Evolutionary conservation across 2,329 filamentous ascomycete species (phyloP).

Genomic region (Fusarium abutilonis): DNA sequence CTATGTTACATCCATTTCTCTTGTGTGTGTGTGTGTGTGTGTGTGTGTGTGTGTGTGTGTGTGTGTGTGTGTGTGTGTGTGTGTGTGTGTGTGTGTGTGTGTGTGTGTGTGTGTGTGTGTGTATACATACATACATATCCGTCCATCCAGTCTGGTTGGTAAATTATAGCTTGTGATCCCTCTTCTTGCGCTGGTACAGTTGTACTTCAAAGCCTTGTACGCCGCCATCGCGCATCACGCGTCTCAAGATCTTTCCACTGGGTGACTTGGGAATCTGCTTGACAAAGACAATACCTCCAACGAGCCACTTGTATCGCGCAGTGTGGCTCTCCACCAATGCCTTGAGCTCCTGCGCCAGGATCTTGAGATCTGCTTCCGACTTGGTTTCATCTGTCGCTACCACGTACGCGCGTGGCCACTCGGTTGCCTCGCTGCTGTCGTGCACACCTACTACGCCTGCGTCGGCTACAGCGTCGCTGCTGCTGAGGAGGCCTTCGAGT

Average conservation of each 20-base stretch:
- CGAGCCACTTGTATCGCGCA: slow-evolving; percentile 72
- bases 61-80: too few relatives aligned
- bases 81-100: too few relatives aligned
- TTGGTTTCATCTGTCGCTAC: slow-evolving; percentile 50
- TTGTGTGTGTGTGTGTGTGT: neutral
- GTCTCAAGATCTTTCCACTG: slow-evolving; percentile 59
- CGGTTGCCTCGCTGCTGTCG: slow-evolving; percentile 65
- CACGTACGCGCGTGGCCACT: slow-evolving; percentile 71
- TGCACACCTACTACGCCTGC: slow-evolving; percentile 71
- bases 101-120: too few relatives aligned
- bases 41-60: too few relatives aligned
- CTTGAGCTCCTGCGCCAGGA: slow-evolving; percentile 64
- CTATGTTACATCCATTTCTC: neutral
- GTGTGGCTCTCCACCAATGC: slow-evolving; percentile 67
- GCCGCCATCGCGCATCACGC: slow-evolving; percentile 55
- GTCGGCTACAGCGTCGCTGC: slow-evolving; percentile 63
- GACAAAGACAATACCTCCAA: slow-evolving; percentile 75
- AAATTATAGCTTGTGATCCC: slow-evolving; percentile 35
- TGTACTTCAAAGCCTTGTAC: slow-evolving; percentile 48
- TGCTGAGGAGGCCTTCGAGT: slow-evolving; percentile 51
- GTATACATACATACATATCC: too few relatives aligned
- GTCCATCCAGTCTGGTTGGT: neutral
- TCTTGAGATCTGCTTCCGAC: slow-evolving; percentile 52
- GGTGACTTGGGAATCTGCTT: slow-evolving; percentile 77
- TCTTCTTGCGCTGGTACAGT: slow-evolving; percentile 43